A percentile compares a stretch with the other conserved stretches of the same genome.
Evolutionary conservation across 305 asterid genomes (phyloP).

Genomic region (Salvia sclarea): DNA sequence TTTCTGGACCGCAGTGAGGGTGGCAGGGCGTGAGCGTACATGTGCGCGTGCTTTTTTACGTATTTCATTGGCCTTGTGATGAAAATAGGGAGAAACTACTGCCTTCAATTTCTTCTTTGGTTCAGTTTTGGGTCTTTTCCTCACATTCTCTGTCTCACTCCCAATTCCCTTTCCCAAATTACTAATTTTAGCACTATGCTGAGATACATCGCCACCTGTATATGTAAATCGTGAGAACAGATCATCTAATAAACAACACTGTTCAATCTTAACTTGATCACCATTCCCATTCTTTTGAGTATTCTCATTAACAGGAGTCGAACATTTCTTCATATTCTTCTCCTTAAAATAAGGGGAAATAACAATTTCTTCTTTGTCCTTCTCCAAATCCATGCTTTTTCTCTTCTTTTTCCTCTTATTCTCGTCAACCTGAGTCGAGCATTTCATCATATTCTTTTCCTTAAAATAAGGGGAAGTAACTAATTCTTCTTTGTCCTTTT

Average conservation of each 20-base stretch:
- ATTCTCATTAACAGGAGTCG: not conserved
- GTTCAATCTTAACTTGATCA: constrained; percentile 3
- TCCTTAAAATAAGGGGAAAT: constrained; percentile 29
- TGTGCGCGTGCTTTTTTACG: constrained; percentile 8
- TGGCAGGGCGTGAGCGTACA: not conserved
- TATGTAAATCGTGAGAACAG: constrained; percentile 40
- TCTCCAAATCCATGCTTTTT: no score
- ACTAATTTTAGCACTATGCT: not conserved
- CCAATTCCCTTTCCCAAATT: constrained; percentile 5
- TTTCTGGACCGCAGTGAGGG: constrained; percentile 54
- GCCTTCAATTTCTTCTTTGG: not conserved
- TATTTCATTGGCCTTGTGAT: not conserved
- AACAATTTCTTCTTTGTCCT: not conserved
- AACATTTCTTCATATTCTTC: not conserved
- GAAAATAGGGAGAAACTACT: constrained; percentile 38
- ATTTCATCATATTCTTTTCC: no score
- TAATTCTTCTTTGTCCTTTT: not conserved
- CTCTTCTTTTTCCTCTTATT: no score
- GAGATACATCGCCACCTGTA: constrained; percentile 37
- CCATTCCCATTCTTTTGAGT: no score
- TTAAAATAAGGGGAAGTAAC: constrained; percentile 24
- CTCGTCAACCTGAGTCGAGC: no score
- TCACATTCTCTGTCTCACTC: constrained; percentile 1
- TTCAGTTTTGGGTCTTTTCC: constrained; percentile 28
- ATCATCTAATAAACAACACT: constrained; percentile 38